Evolutionary conservation across 1,284 basidiomycete genomes (phyloP), one percentile per base, ranked within the genome.

Genomic region (Irpex sp.): DNA sequence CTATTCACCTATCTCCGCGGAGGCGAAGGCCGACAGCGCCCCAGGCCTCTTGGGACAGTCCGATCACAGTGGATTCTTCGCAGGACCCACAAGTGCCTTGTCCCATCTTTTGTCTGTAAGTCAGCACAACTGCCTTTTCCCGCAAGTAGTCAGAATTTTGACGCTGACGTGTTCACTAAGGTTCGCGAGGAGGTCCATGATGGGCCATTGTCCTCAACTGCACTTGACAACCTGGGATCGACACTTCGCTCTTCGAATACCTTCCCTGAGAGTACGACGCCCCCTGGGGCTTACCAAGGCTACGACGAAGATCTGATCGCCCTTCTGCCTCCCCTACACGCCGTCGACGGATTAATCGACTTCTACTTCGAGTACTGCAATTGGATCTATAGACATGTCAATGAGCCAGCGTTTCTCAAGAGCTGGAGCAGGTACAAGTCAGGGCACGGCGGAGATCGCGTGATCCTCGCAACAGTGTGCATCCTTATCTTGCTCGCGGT

Each of bases 361-460:
- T 89, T 86, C 74, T 93, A 93, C 75, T 92, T 92, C 68, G 87
- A 90, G 68, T 90, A 89, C 71, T 92, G 90, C 80, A 92, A 89
- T 73, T 93, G 91, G 91, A 85, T 92, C 61, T 91, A 92, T 74
- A 84, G 88, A 44, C 87, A 91, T 72, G 82, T 93, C 64, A 87
- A 91, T 73, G 81, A 86, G 62, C 62, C 75, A 1, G 76, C 85
- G 4, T 89, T 93, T 70, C 75, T 77, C 11, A 74, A 79, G 11
- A 84, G 85, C 21, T 93, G 91, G 91, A 78, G 82, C 36, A 83
- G 85, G 31, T 93, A 87, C 80, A 92, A 90, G 73, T 79, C 75
- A 13, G 88, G 87, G 61, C 74, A 79, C 49, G 83, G 81, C 59
- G 80, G 86, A 5, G 88, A 92, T 72, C 87, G 89, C 60, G 73